Evolutionary conservation across 2,329 filamentous ascomycete genomes (phyloP), one percentile per base, ranked within the genome.

Genomic region (Xylariaceae sp.): DNA sequence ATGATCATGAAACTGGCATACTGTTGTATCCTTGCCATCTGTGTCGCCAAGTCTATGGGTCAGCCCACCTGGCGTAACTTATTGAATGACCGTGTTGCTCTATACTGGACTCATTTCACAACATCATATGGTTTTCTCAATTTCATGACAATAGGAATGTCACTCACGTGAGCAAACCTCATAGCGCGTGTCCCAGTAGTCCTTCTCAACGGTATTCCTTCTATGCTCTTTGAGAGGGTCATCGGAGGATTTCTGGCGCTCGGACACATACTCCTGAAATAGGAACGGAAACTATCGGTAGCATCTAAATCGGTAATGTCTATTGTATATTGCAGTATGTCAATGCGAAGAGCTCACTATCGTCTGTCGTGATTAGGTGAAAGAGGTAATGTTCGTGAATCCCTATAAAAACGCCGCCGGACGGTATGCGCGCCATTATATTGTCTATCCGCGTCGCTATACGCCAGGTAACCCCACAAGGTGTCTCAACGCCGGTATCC

Each of bases 381-480:
- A 49, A 49, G 11, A 45, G 4, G 50, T 42, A 55, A 37, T 30
- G 23, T 47, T 59, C 37, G 51, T 42, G 30, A 44, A 11, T 61
- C 35, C 48, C 61, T 57, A 58, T 61, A 49, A 50, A 30, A 60
- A 44, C 37, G 15, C 37, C 39, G 18, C 18, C 34, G 45, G 6
- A 30, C 39, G 37, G 9, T 37, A 34, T 23, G 30, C 39, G 13
- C 5, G 13, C 58, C 45, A 30, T 30, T 30, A 30, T 47, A 53
- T 54, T 39, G 49, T 34, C 50, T 44, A 17, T 48, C 53, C 17
- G 18, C 5, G 44, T 45, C 51, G 61, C 61, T 64, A 68, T 61
- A 70, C 64, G 51, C 67, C 68, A 2, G 68, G 68, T 45, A 70
- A 49, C 45, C 68, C 68, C 8, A 68, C 56, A 15, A 70, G 5